Conservation (phyloP, 345 rosid genomes). For the Melastoma malabathricum region DNA sequence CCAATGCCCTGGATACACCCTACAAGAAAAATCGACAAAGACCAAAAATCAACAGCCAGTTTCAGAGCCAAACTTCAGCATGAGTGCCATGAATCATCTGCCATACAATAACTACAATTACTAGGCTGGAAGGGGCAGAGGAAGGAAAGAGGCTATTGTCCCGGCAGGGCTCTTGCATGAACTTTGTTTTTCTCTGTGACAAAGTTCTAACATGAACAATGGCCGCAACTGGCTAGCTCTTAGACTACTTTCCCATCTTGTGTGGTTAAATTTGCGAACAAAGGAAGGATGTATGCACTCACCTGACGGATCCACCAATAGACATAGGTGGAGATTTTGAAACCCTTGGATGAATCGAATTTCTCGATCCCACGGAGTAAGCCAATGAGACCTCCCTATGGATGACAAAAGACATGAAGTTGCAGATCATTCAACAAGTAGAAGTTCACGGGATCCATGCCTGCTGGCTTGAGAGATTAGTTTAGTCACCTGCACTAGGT, state of each 20-base stretch:
- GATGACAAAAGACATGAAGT: background rate
- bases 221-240: too few species aligned
- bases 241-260: too few species aligned
- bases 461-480: background rate
- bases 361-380: conserved; percentile 89
- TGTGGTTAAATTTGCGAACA: background rate
- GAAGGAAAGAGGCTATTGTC: too few species aligned
- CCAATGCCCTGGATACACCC: conserved; percentile 90
- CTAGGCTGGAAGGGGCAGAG: too few species aligned
- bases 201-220: too few species aligned
- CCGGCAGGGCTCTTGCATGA: too few species aligned
- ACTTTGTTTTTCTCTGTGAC: too few species aligned
- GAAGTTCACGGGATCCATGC: background rate
- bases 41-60: background rate
- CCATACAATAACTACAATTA: too few species aligned
- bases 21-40: conserved; percentile 13
- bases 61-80: conserved; percentile 6
- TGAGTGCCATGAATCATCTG: background rate
- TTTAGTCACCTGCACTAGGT: conserved; percentile 74
- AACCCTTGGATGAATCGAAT: conserved; percentile 87
- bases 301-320: conserved; percentile 99
- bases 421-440: background rate
- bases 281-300: conserved; percentile 4
- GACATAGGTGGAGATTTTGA: conserved; percentile 83
- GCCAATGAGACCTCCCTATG: conserved; percentile 89